A percentile compares a stretch with the other conserved stretches of the same genome.
These are phyloP conservation scores for Glebionis coronaria DNA, from an alignment of 129 eudicot genomes.

Conservation along the genomic window DNA sequence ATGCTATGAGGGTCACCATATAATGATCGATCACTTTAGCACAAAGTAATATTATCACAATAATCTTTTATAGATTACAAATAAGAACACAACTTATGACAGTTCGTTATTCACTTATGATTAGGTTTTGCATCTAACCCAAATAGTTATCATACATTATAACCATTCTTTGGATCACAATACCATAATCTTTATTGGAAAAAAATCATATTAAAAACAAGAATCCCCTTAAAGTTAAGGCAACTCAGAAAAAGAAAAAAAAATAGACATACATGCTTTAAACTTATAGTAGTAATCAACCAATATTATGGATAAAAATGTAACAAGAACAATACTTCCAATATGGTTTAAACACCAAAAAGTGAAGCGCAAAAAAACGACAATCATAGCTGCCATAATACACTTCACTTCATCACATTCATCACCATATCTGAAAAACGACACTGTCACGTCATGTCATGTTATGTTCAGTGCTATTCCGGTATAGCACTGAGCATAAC, in stretches of 20 bases:
- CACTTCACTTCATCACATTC: slow-evolving; percentile 9
- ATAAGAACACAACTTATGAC: not conserved
- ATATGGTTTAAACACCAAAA: slow-evolving; percentile 12
- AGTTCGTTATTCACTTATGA: too few relatives aligned
- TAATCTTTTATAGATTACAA: too few relatives aligned
- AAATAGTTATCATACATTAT: not conserved
- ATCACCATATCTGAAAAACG: not conserved
- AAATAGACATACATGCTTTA: not conserved
- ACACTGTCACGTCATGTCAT: slow-evolving; percentile 5
- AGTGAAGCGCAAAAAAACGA: slow-evolving; percentile 29
- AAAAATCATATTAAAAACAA: not conserved
- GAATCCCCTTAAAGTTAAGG: not conserved
- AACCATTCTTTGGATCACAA: not conserved
- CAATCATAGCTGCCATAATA: slow-evolving; percentile 13
- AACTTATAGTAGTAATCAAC: not conserved
- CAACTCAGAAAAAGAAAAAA: not conserved
- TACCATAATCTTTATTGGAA: not conserved
- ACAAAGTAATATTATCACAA: too few relatives aligned
- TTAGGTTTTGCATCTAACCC: not conserved
- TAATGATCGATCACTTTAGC: too few relatives aligned
- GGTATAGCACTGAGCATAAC: slow-evolving; percentile 66
- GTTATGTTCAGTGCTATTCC: slow-evolving; percentile 52
- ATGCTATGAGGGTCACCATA: too few relatives aligned
- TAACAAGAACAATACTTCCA: slow-evolving; percentile 8
- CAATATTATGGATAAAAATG: slow-evolving; percentile 23